Evolutionary conservation across 2,329 filamentous ascomycete genomes (phyloP), one percentile per base, ranked within the genome.

Genomic region (Samsoniella hepiali): DNA sequence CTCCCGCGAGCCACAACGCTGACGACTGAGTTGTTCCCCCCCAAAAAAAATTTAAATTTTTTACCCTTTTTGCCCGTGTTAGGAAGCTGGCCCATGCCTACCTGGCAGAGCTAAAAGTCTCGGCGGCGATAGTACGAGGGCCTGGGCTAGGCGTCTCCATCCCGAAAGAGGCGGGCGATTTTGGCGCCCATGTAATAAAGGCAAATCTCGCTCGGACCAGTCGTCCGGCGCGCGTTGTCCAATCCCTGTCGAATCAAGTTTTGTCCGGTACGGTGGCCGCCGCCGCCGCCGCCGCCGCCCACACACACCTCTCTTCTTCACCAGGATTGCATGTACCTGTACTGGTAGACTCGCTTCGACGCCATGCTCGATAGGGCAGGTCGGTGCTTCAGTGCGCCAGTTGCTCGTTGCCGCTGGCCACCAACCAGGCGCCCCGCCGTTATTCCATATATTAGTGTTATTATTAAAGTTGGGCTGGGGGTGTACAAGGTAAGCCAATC

Each of bases 361-460:
- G 11, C 55, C 55, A 47, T 58, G 55, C 55, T 58, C 42, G 31
- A 58, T 58, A 27, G n/a, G 55, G 55, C 31, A 58, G 55, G 55
- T 58, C 42, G 34, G 38, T 27, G n/a, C 9, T n/a, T n/a, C 9
- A 27, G 51, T 36, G 10, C n/a, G 51, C 29, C 34, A n/a, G 13
- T 27, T 49, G 45, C 50, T 7, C 32, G 1, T 10, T 34, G 34
- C 51, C 29, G 51, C 17, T 8, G 10, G n/a, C 17, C 31, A 54
- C 51, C 51, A 54, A 54, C 51, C 51, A 54, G 50, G 9, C 11
- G 15, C 9, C n/a, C 3, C 32, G 8, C n/a, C 11, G 8, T 54
- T 54, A 29, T 11, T 49, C 8, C 10, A 27, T 11, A 3, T 27
- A 38, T 58, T 58, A 58, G 44, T n/a, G 31, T 58, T 58, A 49